phyloP scores from a whole-genome alignment of 768 basidiomycete genomes.

The Hydnum rufescens region DNA sequence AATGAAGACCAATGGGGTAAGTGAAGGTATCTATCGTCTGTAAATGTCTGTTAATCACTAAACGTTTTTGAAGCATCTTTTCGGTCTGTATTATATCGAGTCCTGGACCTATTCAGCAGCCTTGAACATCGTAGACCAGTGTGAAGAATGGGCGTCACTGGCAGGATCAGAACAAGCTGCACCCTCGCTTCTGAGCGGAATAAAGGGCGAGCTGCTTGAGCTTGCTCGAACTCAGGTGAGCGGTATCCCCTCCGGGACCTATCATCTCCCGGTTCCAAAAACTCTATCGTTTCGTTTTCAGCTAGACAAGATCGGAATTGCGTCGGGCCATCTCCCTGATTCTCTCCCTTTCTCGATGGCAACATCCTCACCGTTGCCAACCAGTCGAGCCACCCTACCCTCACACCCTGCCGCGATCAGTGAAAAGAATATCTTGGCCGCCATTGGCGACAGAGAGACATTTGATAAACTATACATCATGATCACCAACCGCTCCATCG shows the following conservation, averaged over 20 bases:
- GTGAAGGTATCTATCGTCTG: conserved; percentile 9
- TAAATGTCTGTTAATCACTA: background rate
- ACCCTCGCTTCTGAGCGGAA: conserved; percentile 44
- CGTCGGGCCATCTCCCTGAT: conserved; percentile 46
- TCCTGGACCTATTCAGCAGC: conserved; percentile 89
- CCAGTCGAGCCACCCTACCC: conserved; percentile 12
- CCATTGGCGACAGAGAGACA: conserved; percentile 31
- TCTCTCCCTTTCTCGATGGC: conserved; percentile 45
- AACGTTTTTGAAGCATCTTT: background rate
- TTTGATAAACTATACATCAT: conserved; percentile 66
- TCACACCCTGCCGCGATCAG: conserved; percentile 39
- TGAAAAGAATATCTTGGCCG: conserved; percentile 35
- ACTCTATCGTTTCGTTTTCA: conserved; percentile 17
- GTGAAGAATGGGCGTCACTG: conserved; percentile 38
- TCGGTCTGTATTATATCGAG: conserved; percentile 62
- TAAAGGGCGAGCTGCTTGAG: conserved; percentile 75
- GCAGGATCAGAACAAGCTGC: conserved; percentile 27
- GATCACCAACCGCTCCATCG: conserved; percentile 64
- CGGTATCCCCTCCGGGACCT: conserved; percentile 4
- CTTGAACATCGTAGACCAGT: conserved; percentile 61
- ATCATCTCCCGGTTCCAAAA: too few species aligned
- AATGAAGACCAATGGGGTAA: conserved; percentile 56
- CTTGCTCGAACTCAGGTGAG: conserved; percentile 72
- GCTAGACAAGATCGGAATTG: conserved; percentile 75
- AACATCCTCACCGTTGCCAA: conserved; percentile 15